Base-by-base conservation (phyloP, 345 rosid species). In the Citrus unshiu region DNA sequence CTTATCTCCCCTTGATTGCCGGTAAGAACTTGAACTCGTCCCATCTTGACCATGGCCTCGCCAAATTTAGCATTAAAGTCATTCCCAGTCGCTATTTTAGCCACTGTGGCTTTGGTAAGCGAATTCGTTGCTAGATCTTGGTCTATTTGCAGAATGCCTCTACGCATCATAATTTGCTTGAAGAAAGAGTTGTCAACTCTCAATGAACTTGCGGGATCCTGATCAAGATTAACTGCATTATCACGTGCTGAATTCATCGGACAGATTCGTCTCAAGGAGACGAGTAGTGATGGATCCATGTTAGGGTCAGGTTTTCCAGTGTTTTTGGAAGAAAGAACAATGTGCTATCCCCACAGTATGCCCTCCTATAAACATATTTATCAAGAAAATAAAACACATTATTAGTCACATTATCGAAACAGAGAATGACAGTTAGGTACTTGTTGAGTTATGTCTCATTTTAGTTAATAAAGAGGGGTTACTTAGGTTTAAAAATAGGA, bases 291-390 rank as follows among this genome's bases (percentile, higher is more conserved):
- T 0, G 84, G 59, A 73, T 89, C 80, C 92, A 93, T 90, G 76
- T 87, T 78, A 7, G 88, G 83, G 70, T 91, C 93, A 9, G 93
- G 92, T 54, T 81, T 78, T 40, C 92, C 82, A 3, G 80, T 81
- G 49, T 83, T 83, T 2, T 85, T 39, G 76, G 78, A 91, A 86
- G n/a, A 86, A 49, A 19, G 81, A 78, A 67, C 97, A 93, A 21
- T 87, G 90, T 16, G 90, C 78, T 2, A 72, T 3, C 69, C 95
- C 95, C 65, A 91, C 80, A 0, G 91, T 87, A 82, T 93, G 95
- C 54, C 87, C 97, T 19, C 90, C 92, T 83, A 19, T 43, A 40
- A 40, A 7, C 6, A n/a, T 49, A 43, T n/a, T 40, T 22, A 24
- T 5, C 29, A 37, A 13, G 40, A 24, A 34, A 49, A 16, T 12